A percentile compares a stretch with the other conserved stretches of the same genome.
phyloP scores from a whole-genome alignment of 2,329 filamentous ascomycete genomes.

The Fusarium bactridioides region DNA sequence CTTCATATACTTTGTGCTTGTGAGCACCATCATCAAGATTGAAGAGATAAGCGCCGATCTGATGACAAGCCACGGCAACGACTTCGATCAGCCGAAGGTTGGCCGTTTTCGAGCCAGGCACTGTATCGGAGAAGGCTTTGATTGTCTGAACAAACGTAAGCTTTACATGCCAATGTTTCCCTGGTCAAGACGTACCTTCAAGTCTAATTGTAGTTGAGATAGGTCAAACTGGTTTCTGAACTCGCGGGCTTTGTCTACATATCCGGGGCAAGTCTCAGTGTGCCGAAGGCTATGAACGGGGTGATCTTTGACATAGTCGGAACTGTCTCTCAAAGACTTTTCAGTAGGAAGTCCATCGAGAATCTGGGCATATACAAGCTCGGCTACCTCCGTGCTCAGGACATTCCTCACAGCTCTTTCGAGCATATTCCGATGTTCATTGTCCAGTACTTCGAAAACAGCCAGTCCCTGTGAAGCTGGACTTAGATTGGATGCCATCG shows the following conservation, averaged over 20 bases:
- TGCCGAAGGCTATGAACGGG: not conserved
- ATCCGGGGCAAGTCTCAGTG: not conserved
- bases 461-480: accelerated
- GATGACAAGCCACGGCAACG: slow-evolving; percentile 2
- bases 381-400: not conserved
- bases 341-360: slow-evolving; percentile 15
- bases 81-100: slow-evolving; percentile 12
- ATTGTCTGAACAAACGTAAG: not conserved
- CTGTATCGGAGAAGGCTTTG: not conserved
- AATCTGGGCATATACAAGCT: slow-evolving; percentile 4
- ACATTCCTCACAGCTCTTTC: not conserved
- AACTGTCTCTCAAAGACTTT: not conserved
- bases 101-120: not conserved
- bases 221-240: not conserved
- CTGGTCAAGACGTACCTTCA: accelerated
- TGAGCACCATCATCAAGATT: slow-evolving; percentile 6
- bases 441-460: not conserved
- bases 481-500: not conserved
- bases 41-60: slow-evolving; percentile 20
- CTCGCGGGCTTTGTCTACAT: not conserved
- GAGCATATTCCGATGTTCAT: not conserved
- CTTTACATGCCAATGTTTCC: accelerated
- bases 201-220: not conserved
- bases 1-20: slow-evolving; percentile 1
- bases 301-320: not conserved